Base-by-base conservation (phyloP, 192 early-diverging fungal species). In the Geranomyces michiganensis region DNA sequence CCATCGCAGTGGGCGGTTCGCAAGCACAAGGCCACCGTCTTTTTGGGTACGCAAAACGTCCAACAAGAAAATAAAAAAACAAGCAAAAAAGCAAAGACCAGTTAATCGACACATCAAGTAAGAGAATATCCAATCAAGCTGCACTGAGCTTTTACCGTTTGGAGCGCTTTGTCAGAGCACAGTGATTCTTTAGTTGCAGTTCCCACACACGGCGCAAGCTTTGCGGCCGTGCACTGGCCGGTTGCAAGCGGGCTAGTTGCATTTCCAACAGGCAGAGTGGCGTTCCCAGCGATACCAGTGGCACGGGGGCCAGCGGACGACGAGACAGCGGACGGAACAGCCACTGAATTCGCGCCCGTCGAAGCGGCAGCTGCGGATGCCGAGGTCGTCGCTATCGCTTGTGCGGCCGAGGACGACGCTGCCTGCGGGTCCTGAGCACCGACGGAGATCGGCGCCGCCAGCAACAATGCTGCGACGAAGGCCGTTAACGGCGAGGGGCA, bases 91-190 rank as follows among this genome's bases (percentile, higher is more conserved):
- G 7, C 6, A 8, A 24, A n/a, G 24, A 9, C 51, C 6, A 26
- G 3, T 53, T 14, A 47, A 47, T 10, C 46, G 14, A 58, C 26
- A 27, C 12, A 9, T 26, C 56, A 58, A 58, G 26, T 10, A 58
- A 12, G 14, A 58, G 22, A 29, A 15, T 53, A 7, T 17, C 24
- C 17, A n/a, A 3, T 29, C 4, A 60, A 60, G 29, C 27, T 33
- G 2, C 58, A 41, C 36, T 10, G 58, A 4, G 31, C 24, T 27
- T 29, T 32, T 32, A 60, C 58, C 31, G 24, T 32, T 32, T 60
- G 58, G 30, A 60, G 22, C 15, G 24, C 31, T 29, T 60, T 27
- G 31, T 60, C 58, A 7, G 58, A 32, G 58, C 58, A 60, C 58
- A 60, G 58, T 7, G 27, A 30, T 29, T 60, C 29, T 29, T 27